Percentiles rank a stretch among this genome's conserved stretches.
These are phyloP conservation scores for Taiozyma onychis DNA, from an alignment of 1,139 yeast species.

Conservation along the genomic window DNA sequence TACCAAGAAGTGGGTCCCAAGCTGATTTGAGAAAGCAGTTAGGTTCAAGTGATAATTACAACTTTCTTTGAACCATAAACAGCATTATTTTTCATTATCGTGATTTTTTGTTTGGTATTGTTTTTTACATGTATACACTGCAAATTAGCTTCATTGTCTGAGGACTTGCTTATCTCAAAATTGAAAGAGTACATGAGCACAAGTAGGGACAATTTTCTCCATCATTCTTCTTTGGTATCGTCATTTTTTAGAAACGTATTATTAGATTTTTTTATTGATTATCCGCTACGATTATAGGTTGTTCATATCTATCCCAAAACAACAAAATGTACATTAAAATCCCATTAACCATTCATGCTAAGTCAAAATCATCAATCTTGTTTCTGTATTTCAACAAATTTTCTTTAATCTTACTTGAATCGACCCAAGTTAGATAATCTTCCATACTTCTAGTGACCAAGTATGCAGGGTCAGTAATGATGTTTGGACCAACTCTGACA, in stretches of 20 bases:
- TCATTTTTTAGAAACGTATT: neutral
- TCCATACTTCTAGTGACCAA: constrained; percentile 89
- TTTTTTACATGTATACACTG: neutral
- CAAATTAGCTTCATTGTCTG: neutral
- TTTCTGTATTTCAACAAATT: constrained; percentile 87
- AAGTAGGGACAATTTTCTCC: neutral
- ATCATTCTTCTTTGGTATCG: neutral
- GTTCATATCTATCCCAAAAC: neutral
- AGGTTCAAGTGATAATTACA: constrained; percentile 30
- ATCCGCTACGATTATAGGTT: neutral
- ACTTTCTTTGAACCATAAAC: constrained; percentile 7
- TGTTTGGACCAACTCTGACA: constrained; percentile 94
- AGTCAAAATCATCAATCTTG: constrained; percentile 72
- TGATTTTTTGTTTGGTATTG: neutral
- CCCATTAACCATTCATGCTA: constrained; percentile 33
- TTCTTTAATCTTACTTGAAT: constrained; percentile 85
- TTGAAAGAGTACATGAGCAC: neutral
- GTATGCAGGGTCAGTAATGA: constrained; percentile 93
- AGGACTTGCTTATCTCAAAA: neutral
- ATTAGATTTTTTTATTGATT: neutral
- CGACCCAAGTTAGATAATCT: constrained; percentile 97
- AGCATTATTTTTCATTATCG: neutral
- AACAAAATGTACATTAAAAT: neutral
- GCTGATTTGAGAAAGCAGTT: constrained; percentile 34
- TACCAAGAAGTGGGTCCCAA: constrained; percentile 31